Evolutionary conservation across 768 basidiomycete genomes (phyloP), one percentile per base, ranked within the genome.

Genomic region (Leccinum boreale): DNA sequence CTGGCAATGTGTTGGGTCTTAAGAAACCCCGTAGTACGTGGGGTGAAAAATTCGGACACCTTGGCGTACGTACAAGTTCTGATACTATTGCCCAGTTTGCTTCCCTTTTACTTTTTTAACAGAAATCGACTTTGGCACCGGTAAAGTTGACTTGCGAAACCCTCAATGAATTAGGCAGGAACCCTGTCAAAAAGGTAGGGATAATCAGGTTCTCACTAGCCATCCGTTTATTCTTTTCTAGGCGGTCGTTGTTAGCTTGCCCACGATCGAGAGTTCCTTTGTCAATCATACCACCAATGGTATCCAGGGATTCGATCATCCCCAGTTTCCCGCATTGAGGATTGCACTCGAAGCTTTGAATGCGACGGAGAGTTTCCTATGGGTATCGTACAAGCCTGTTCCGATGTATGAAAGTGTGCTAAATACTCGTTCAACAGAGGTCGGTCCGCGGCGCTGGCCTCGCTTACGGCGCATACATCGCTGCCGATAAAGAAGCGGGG

Each of bases 211-310:
- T 39, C n/a, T 52, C 14, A 3, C n/a, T 17, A 15, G 45, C 3
- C 52, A 36, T 47, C 6, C 47, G 9, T 48, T 64, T n/a, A 63
- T 14, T 10, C 35, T 21, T 29, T 52, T 58, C 14, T 21, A 94
- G 90, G 91, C 89, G 26, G 80, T 93, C 28, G 81, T 98, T 23
- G 88, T 95, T 73, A 87, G 91, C 59, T 81, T 98, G 57, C 89
- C 94, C 1, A 94, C 93, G 4, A 96, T 98, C 60, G 97, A 99
- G 74, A 96, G 93, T 65, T 89, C 92, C 2, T 98, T 86, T 70
- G 89, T 85, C 19, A 83, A 78, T 10, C 88, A 94, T 68, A 86
- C 85, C 8, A 81, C 90, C 0, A 92, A 87, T 68, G 86, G 88
- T 28, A 86, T 94, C 39, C 78, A 80, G 67, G 90, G 92, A 24